These are phyloP conservation scores for Ambrosia artemisiifolia DNA, from an alignment of 129 eudicot genomes.

Conservation along the genomic window DNA sequence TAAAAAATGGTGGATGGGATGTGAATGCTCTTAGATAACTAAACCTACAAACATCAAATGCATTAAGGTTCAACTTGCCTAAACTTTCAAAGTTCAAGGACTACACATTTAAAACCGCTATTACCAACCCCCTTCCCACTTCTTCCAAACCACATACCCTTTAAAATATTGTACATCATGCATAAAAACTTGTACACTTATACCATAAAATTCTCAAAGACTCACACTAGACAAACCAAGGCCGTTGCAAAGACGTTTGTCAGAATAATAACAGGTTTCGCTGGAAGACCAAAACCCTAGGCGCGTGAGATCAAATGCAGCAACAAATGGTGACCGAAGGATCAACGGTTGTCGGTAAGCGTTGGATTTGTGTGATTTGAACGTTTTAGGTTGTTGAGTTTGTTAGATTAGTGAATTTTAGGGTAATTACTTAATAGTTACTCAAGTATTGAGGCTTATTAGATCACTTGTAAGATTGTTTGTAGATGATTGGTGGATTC, in stretches of 20 bases:
- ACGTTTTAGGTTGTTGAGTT: constrained; percentile 13
- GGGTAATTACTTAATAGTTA: too few species aligned
- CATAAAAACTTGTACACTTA: constrained; percentile 10
- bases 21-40: too few species aligned
- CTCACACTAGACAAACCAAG: not conserved
- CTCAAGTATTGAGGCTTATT: too few species aligned
- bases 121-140: constrained; percentile 13
- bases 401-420: not conserved
- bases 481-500: constrained; percentile 9
- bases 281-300: constrained; percentile 23
- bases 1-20: too few species aligned
- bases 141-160: constrained; percentile 9
- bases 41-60: not conserved
- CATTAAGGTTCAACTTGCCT: not conserved
- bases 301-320: constrained; percentile 27
- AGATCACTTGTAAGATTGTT: not conserved
- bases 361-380: not conserved
- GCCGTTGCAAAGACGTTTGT: constrained; percentile 22
- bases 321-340: constrained; percentile 56
- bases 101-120: not conserved
- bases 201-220: not conserved
- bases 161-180: not conserved
- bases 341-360: constrained; percentile 59
- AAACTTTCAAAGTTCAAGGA: not conserved
- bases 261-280: constrained; percentile 18